Base-by-base conservation (phyloP, 176 grass and related monocot genomes). In the Pharus latifolius region DNA sequence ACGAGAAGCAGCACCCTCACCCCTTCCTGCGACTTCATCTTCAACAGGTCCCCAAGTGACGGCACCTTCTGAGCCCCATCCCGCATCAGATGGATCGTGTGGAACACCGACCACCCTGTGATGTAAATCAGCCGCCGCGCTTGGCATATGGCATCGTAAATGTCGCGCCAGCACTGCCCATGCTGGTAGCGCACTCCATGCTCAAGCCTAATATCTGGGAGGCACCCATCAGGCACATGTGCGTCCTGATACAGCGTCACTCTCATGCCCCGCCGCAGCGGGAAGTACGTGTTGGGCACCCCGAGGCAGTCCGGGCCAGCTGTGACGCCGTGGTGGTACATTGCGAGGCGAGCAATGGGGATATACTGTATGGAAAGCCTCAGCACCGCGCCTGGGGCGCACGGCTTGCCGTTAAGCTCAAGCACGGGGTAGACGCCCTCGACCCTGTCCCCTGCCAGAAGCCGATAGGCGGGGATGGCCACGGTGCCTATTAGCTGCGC, bases 221-320 rank as follows among this genome's bases (percentile, higher is more conserved):
- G 81, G 64, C 77, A 90, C 67, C 80, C 79, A 24, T 87, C 89
- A 10, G 92, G 92, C 19, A 92, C 92, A 70, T 96, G 92, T 2
- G 89, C 83, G 52, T 92, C 89, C 67, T 97, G 86, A 77, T 97
- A 92, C 33, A 90, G 77, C 23, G 73, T 96, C 30, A 92, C 83
- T 59, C 66, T 89, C 56, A 82, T 80, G 7, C 83, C 92, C 53
- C 51, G 84, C 48, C 80, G 77, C 17, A 92, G 56, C 2, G 83
- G 85, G 35, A 96, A 96, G 70, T 96, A 96, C 12, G 92, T 92
- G 56, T 87, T 60, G 10, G 92, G 85, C 29, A 96, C 92, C 1
- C 88, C 92, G 22, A 19, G 65, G 59, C 75, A 77, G 9, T 89
- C 80, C 0, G 92, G 77, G 7, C 73, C 85, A 12, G 85, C 64